Evolutionary conservation across 208 protist species (phyloP).

Genomic region (Leptomonas seymouri): DNA sequence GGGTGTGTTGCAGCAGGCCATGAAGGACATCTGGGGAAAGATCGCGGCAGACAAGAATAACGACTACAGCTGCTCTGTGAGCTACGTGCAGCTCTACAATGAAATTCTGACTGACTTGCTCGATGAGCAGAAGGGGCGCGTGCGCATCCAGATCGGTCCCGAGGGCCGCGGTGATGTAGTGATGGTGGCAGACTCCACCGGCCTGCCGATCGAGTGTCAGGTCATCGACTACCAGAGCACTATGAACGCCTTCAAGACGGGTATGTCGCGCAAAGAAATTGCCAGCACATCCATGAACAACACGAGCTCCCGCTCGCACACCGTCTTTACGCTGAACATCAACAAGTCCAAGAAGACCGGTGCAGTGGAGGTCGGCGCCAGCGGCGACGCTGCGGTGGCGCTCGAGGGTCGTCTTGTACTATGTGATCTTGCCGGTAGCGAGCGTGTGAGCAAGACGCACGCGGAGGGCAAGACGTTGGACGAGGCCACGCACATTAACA

Average conservation of each 20-base stretch:
- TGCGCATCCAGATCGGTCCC: constrained; percentile 79
- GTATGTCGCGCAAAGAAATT: constrained; percentile 87
- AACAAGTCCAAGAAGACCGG: constrained; percentile 65
- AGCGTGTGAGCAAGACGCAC: constrained; percentile 92
- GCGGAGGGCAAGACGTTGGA: constrained; percentile 92
- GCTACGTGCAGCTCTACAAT: constrained; percentile 92
- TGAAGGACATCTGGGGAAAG: constrained; percentile 69
- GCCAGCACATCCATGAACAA: constrained; percentile 93
- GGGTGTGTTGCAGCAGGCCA: constrained; percentile 86
- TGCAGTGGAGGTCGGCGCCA: constrained; percentile 29
- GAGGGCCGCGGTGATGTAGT: constrained; percentile 84
- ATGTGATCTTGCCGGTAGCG: constrained; percentile 98
- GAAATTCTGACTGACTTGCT: constrained; percentile 89
- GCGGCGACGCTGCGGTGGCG: constrained; percentile 35
- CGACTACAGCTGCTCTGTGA: constrained; percentile 84
- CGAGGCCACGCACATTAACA: constrained; percentile 98
- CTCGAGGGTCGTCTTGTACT: constrained; percentile 92
- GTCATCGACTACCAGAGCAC: constrained; percentile 73
- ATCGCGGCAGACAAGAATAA: constrained; percentile 63
- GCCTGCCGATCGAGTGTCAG: constrained; percentile 56
- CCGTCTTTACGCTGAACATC: constrained; percentile 93
- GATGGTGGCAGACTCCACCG: constrained; percentile 68
- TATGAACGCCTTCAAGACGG: constrained; percentile 79
- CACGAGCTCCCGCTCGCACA: constrained; percentile 90
- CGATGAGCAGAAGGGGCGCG: constrained; percentile 65